These are phyloP conservation scores for Colletotrichum simmondsii DNA, from an alignment of 2,329 filamentous ascomycete genomes.

Conservation along the genomic window DNA sequence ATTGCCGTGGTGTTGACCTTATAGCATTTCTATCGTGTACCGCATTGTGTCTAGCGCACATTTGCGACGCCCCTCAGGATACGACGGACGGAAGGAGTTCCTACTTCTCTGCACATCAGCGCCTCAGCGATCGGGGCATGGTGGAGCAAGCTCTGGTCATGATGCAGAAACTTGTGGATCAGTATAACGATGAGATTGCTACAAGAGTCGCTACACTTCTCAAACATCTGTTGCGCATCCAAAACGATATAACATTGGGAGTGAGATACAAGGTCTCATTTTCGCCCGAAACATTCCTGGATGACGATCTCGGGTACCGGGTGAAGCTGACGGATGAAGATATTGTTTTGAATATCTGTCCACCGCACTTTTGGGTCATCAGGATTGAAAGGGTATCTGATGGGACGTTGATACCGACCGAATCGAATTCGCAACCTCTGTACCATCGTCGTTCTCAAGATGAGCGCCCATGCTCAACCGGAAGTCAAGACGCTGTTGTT, in stretches of 20 bases:
- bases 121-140: slow-evolving; percentile 50
- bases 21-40: slow-evolving; percentile 49
- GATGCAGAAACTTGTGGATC: slow-evolving; percentile 43
- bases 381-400: background rate
- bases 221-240: slow-evolving; percentile 44
- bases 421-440: background rate
- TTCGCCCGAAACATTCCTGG: background rate
- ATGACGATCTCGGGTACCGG: slow-evolving; percentile 12
- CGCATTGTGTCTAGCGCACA: slow-evolving; percentile 50
- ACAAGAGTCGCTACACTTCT: slow-evolving; percentile 44
- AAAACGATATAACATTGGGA: slow-evolving; percentile 40
- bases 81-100: background rate
- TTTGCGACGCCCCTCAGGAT: slow-evolving; percentile 41
- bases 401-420: background rate
- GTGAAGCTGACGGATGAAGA: background rate
- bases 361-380: slow-evolving; percentile 20
- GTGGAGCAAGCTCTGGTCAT: slow-evolving; percentile 48
- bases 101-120: slow-evolving; percentile 50
- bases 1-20: slow-evolving; percentile 45
- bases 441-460: background rate
- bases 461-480: background rate
- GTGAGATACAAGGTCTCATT: background rate
- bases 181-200: slow-evolving; percentile 45
- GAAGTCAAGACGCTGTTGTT: background rate
- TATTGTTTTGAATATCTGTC: background rate